Evolutionary conservation across 1,139 yeast species (phyloP), one percentile per base, ranked within the genome.

Genomic region (Debaryomyces udenii): DNA sequence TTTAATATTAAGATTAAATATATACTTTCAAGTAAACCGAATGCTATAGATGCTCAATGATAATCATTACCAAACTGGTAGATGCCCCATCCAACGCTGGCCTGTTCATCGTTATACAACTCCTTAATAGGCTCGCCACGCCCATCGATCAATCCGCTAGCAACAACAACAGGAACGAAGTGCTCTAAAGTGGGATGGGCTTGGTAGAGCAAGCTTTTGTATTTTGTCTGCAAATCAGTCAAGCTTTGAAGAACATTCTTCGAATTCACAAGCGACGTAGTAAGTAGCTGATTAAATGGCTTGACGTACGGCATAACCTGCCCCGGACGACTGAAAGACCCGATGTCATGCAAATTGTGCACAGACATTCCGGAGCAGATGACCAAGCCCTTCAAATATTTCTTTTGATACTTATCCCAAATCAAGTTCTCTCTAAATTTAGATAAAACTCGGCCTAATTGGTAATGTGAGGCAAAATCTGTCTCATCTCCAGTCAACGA

Each of bases 111-210:
- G 34, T 70, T 67, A 54, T 79, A 81, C 20, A 82, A 41, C 46
- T 76, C 79, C 41, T 66, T 64, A 13, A 72, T 72, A 1, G 43
- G 42, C 31, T 68, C 65, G n/a, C 49, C 44, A 4, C 57, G 47
- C 6, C 23, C 24, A 2, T 63, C 62, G 11, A 78, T 70, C 15
- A 83, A 72, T 10, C 91, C 93, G 9, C 80, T 70, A 2, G 83
- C 90, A 32, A 81, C 87, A 24, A 81, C 79, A 3, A 83, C 54
- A 0, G 95, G 94, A 49, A 81, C 61, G 44, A 86, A 78, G 59
- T 86, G 95, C 48, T 86, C 94, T 36, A 80, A 65, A 0, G 89
- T 78, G 5, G 94, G 94, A 59, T 86, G 94, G 0, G 93, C 84
- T 26, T 59, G 55, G 35, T 59, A 58, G 38, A 81, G 66, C 22